Percentiles rank a stretch among this genome's conserved stretches.
phyloP scores from a whole-genome alignment of 352 stramenopile genomes.

The Phytophthora litchii region DNA sequence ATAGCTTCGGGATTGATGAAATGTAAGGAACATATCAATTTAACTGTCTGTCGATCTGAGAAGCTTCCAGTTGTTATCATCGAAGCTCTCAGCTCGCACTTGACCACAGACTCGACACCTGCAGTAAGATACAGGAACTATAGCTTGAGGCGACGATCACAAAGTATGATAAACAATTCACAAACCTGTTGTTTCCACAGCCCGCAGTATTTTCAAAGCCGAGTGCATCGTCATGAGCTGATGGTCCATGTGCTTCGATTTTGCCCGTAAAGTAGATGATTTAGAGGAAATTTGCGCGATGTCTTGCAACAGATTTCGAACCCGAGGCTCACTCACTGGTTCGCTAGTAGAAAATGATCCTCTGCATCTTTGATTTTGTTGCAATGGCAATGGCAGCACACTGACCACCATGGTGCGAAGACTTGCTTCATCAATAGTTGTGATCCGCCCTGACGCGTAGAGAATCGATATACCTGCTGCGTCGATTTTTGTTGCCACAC shows the following conservation, averaged over 20 bases:
- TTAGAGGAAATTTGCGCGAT: conserved; percentile 47
- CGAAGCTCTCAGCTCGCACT: conserved; percentile 24
- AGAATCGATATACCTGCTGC: conserved; percentile 36
- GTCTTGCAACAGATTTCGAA: conserved; percentile 44
- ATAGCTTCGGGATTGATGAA: conserved; percentile 25
- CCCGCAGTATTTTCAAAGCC: conserved; percentile 46
- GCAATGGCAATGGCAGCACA: conserved; percentile 20
- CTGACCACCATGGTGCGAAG: conserved; percentile 27
- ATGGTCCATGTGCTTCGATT: conserved; percentile 45
- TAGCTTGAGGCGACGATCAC: conserved; percentile 1
- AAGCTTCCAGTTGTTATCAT: conserved; percentile 26
- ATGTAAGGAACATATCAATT: conserved; percentile 28
- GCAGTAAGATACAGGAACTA: conserved; percentile 4
- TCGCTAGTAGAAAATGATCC: neutral
- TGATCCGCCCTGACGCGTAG: conserved; percentile 41
- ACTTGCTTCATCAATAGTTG: conserved; percentile 23
- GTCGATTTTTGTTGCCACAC: conserved; percentile 28
- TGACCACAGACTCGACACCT: conserved; percentile 38
- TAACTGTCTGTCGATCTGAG: conserved; percentile 27
- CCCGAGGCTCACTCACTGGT: conserved; percentile 28
- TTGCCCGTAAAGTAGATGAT: conserved; percentile 27
- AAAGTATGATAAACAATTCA: neutral
- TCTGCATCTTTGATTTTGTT: conserved; percentile 2
- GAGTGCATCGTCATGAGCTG: conserved; percentile 51
- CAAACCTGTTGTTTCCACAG: conserved; percentile 31